Evolutionary conservation across 2,329 filamentous ascomycete genomes (phyloP).

Genomic region (Verticillium isaacii): DNA sequence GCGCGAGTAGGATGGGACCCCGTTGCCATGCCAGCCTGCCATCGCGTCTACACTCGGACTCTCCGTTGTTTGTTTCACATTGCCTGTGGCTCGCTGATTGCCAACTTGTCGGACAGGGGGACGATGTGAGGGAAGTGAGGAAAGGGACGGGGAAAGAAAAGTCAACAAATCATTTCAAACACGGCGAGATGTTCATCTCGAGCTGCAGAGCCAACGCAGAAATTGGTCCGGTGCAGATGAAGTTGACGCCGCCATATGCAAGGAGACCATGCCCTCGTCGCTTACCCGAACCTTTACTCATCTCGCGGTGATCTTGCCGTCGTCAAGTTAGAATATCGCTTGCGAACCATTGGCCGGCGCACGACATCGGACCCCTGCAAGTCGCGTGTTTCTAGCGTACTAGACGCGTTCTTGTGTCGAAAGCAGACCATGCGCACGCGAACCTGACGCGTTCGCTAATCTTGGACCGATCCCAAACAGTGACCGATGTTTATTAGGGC

Average conservation of each 20-base stretch:
- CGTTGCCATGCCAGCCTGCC: not conserved
- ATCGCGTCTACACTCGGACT: not conserved
- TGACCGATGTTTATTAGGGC: not conserved
- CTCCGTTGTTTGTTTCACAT: not conserved
- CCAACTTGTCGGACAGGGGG: not conserved
- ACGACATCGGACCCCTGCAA: not conserved
- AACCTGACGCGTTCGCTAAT: constrained; percentile 5
- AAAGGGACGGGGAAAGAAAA: not conserved
- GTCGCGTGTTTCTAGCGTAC: not conserved
- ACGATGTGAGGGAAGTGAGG: not conserved
- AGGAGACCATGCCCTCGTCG: not conserved
- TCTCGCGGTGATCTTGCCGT: not conserved
- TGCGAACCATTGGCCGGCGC: not conserved
- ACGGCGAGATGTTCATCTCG: not conserved
- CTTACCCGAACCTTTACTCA: not conserved
- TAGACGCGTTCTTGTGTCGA: not conserved
- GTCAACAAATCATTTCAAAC: not conserved
- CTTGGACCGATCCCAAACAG: constrained; percentile 2
- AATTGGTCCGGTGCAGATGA: not conserved
- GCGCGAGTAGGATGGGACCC: not conserved
- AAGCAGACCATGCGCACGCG: not conserved
- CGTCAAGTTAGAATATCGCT: not conserved
- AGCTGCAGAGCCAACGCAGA: not conserved
- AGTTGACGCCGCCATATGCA: not conserved
- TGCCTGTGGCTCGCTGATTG: not conserved